Base-by-base conservation (phyloP, 192 early-diverging fungal species). In the Gamsiella multidivaricata region DNA sequence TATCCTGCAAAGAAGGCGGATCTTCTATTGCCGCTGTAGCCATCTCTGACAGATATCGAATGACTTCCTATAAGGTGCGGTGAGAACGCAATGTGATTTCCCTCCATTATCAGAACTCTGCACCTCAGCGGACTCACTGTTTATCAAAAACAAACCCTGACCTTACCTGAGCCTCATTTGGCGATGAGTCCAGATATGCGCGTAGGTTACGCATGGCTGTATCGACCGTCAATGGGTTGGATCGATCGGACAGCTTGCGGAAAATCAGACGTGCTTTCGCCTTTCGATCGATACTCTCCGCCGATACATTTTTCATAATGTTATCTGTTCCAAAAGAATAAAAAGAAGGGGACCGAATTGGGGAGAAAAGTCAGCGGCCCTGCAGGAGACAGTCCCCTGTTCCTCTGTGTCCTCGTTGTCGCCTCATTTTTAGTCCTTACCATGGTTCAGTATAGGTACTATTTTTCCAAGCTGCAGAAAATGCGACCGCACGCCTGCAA, bases 221-320 rank as follows among this genome's bases (percentile, higher is more conserved):
- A 17, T 58, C 65, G 12, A 28, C 8, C 50, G 15, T 29, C 33
- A 62, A 12, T 18, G 32, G 49, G 22, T 42, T 26, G 5, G 22
- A 54, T 23, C 23, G 42, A 31, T 59, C 47, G 11, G 28, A n/a
- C 33, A 68, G 49, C 65, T 54, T 57, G 25, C 26, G 25, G 32
- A 58, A 58, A 17, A 68, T n/a, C 22, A 68, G 46, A 28, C 65
- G 42, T 22, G 65, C 65, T 22, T 68, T 68, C 10, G 65, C 33
- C 55, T 37, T 57, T 37, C 47, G 42, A 23, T 68, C 46, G 32
- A 59, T 49, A 7, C 25, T 51, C 47, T 23, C 14, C 9, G 47
- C 32, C 34, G 49, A n/a, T n/a, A n/a, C n/a, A n/a, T n/a, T n/a
- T n/a, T n/a, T n/a, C n/a, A n/a, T n/a, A n/a, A n/a, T n/a, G n/a